Evolutionary conservation across 805 yeast species (phyloP), one percentile per base, ranked within the genome.

Genomic region (Metschnikowia aberdeeniae): DNA sequence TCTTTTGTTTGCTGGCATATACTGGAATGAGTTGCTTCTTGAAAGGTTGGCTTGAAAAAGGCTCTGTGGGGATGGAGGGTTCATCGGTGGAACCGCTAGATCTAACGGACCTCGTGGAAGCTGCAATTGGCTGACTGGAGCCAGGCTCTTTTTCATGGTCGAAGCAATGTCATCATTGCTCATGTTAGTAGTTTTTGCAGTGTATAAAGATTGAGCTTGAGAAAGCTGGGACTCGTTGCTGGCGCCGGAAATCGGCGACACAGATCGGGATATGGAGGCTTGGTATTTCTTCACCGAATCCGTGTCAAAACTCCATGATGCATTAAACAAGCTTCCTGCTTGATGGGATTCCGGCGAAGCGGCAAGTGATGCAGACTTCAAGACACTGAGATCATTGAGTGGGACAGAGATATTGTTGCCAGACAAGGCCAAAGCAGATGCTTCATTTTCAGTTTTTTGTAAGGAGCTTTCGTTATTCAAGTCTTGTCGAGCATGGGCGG

Each of bases 1-100:
- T 56, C 88, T 67, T 50, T 77, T 77, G 39, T 73, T 76, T 50
- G 75, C 80, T 1, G 81, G 73, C 56, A 80, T 68, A 55, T 81
- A 81, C 40, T 75, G 78, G 57, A 79, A 77, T 3, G 73, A 67
- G 30, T 52, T 50, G 37, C 41, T 51, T 29, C 58, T 53, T 12
- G 48, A 33, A 8, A 39, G 7, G 24, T 30, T 31, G 13, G 42
- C 24, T 20, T 39, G 42, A n/a, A 39, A 39, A 10, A 31, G 36
- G 32, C 47, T 41, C 10, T 30, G 32, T 1, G 39, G 45, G 37
- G 51, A 43, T 3, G 58, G 54, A 2, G 76, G 72, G 44, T 75
- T 70, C 54, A 70, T 49, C 2, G 73, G 72, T 14, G 80, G 79
- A 3, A 66, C 51, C 0, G 43, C 47, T 24, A 59, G 50, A n/a